Evolutionary conservation across 2,329 filamentous ascomycete species (phyloP).

Genomic region (Aureobasidium sp.): DNA sequence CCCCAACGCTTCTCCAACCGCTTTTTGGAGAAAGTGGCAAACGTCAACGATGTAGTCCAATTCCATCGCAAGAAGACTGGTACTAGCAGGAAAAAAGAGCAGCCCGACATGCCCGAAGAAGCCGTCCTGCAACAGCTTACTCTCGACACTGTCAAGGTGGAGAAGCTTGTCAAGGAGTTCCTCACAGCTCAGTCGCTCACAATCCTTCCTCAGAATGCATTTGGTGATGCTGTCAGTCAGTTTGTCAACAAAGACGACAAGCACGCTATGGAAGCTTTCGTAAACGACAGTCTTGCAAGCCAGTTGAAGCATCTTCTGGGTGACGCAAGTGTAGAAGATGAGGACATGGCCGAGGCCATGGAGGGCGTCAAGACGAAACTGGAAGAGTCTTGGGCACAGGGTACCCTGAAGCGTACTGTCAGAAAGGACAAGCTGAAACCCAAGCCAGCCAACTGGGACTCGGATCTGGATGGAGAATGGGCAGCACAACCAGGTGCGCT

Average conservation of each 20-base stretch:
- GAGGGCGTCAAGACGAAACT: constrained; percentile 50
- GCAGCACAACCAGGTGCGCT: constrained; percentile 67
- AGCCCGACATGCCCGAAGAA: constrained; percentile 56
- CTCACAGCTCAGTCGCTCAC: constrained; percentile 81
- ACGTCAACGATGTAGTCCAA: constrained; percentile 86
- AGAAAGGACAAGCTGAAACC: constrained; percentile 52
- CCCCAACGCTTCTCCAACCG: constrained; percentile 92
- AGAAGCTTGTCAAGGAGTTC: constrained; percentile 81
- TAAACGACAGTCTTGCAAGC: constrained; percentile 36
- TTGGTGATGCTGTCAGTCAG: constrained; percentile 85
- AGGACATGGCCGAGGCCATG: constrained; percentile 56
- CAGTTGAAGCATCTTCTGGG: constrained; percentile 50
- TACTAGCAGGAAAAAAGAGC: constrained; percentile 43
- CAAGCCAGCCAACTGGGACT: constrained; percentile 77
- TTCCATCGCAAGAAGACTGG: constrained; percentile 83
- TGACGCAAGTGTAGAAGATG: constrained; percentile 53
- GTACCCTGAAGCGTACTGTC: constrained; percentile 47
- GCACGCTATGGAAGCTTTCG: constrained; percentile 63
- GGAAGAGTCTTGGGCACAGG: constrained; percentile 66
- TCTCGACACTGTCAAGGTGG: constrained; percentile 76
- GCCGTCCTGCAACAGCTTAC: constrained; percentile 54
- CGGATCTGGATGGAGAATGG: constrained; percentile 83
- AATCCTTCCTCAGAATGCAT: constrained; percentile 85
- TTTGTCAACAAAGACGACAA: constrained; percentile 96
- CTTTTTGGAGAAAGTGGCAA: constrained; percentile 85